Evolutionary conservation across 371 early-diverging fungal species (phyloP).

Genomic region (Batkoa obscura): DNA sequence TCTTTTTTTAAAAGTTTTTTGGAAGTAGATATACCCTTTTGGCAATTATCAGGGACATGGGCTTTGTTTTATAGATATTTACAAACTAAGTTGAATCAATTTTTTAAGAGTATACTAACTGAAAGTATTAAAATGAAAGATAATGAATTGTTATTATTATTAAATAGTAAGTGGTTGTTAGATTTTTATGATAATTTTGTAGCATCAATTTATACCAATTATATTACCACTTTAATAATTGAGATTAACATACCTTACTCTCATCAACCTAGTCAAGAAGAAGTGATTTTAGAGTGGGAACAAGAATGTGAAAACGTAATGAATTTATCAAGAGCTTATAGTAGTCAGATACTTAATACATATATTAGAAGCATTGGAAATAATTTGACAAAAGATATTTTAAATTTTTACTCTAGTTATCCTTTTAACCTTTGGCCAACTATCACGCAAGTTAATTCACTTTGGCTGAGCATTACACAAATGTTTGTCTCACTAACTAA

Average conservation of each 20-base stretch:
- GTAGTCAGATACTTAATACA: too few species aligned
- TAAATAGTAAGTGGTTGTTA: neutral
- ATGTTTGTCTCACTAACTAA: too few species aligned
- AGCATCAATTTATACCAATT: neutral
- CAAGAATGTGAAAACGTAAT: neutral
- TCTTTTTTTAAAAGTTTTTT: too few species aligned
- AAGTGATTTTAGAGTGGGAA: neutral
- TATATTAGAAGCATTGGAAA: too few species aligned
- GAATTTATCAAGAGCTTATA: too few species aligned
- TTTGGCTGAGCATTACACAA: too few species aligned
- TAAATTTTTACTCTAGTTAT: too few species aligned
- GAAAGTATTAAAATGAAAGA: neutral
- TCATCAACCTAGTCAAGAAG: neutral
- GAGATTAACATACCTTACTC: neutral
- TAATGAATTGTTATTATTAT: neutral
- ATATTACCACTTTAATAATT: neutral
- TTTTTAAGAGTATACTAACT: neutral
- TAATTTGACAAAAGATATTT: too few species aligned
- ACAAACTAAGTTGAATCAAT: neutral
- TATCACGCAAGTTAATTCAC: too few species aligned
- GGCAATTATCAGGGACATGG: constrained; percentile 1
- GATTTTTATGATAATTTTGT: neutral
- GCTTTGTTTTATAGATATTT: neutral
- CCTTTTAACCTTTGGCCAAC: too few species aligned
- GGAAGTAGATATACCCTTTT: neutral